These are phyloP conservation scores for Vanilla planifolia DNA, from an alignment of 106 monocot genomes.

Conservation along the genomic window DNA sequence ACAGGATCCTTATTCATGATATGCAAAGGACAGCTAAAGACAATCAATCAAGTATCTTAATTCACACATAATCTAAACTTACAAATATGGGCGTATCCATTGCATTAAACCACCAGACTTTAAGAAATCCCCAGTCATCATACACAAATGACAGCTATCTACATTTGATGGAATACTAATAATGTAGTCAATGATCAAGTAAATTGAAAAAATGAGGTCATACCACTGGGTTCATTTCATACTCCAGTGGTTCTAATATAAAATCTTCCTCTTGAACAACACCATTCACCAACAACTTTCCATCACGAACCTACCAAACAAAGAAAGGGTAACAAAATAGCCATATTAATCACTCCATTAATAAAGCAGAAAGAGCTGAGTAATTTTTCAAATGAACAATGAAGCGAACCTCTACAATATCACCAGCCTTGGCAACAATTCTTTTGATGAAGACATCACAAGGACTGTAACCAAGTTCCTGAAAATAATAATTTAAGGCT, in stretches of 20 bases:
- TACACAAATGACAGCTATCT: too few relatives aligned
- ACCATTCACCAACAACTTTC: constrained; percentile 85
- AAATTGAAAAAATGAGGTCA: not conserved
- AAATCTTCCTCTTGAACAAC: constrained; percentile 80
- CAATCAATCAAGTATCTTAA: too few relatives aligned
- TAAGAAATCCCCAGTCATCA: too few relatives aligned
- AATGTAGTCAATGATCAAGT: too few relatives aligned
- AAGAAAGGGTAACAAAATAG: not conserved
- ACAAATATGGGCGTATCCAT: too few relatives aligned
- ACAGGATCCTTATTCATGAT: too few relatives aligned
- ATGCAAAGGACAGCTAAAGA: too few relatives aligned
- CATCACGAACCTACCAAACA: constrained; percentile 58
- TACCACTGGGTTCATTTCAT: constrained; percentile 84
- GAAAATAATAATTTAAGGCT: not conserved
- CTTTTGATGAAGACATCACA: constrained; percentile 96
- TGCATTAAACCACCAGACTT: too few relatives aligned
- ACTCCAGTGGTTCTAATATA: constrained; percentile 70
- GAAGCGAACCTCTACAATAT: constrained; percentile 67
- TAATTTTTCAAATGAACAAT: not conserved
- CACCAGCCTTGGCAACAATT: constrained; percentile 87
- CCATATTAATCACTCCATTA: not conserved
- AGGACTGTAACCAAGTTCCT: constrained; percentile 66
- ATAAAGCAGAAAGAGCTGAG: not conserved
- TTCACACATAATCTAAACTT: too few relatives aligned
- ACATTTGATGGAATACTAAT: too few relatives aligned